phyloP scores from a whole-genome alignment of 768 basidiomycete species.

The Basidioascus undulatus region DNA sequence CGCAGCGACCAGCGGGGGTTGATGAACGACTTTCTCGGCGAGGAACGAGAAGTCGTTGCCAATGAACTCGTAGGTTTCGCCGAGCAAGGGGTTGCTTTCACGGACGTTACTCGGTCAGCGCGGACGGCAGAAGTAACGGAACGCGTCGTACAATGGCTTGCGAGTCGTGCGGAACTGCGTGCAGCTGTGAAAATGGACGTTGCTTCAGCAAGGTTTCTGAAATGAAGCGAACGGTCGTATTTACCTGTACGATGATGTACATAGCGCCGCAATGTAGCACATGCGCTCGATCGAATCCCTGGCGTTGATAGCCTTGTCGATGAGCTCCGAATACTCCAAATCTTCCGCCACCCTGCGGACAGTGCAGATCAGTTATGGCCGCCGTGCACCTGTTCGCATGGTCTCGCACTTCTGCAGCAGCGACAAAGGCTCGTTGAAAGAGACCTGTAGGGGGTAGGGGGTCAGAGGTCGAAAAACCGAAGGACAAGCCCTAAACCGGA shows the following conservation, averaged over 20 bases:
- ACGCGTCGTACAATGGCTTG: conserved; percentile 52
- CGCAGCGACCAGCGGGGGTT: conserved; percentile 49
- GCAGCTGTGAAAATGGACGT: conserved; percentile 60
- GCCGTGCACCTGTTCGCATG: background rate
- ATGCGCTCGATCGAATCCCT: conserved; percentile 40
- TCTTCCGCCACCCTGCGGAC: conserved; percentile 36
- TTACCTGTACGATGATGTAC: too few relatives aligned
- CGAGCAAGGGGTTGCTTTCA: conserved; percentile 58
- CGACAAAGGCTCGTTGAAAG: conserved; percentile 71
- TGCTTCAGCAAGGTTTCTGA: too few relatives aligned
- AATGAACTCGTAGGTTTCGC: conserved; percentile 62
- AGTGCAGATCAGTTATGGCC: background rate
- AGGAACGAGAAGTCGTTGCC: conserved; percentile 43
- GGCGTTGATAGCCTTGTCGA: conserved; percentile 37
- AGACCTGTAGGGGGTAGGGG: too few relatives aligned
- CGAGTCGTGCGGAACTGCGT: conserved; percentile 55
- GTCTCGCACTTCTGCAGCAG: conserved; percentile 36
- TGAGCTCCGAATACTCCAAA: conserved; percentile 45
- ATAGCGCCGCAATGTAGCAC: conserved; percentile 59
- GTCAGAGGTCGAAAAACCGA: too few relatives aligned
- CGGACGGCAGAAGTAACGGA: background rate
- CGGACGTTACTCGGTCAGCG: conserved; percentile 2
- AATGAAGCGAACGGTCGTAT: too few relatives aligned
- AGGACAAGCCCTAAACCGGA: too few relatives aligned
- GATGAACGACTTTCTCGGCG: conserved; percentile 68